These are phyloP conservation scores for Diaporthe sp. DNA, from an alignment of 2,329 filamentous ascomycete species.

Conservation along the genomic window DNA sequence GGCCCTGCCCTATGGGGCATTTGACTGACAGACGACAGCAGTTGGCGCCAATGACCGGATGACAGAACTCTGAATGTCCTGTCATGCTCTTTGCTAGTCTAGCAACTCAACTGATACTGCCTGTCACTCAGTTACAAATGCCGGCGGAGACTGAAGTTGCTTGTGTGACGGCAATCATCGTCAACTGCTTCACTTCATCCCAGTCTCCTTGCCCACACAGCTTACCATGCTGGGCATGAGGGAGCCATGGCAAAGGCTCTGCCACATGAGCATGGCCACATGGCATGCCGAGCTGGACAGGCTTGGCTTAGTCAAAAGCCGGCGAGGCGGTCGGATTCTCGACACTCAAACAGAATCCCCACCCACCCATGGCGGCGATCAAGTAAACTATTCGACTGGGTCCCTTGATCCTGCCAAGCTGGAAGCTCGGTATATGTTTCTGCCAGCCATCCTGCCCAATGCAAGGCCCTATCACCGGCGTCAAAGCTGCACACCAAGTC, in stretches of 20 bases:
- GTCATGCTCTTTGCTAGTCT: not conserved
- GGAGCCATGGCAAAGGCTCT: not conserved
- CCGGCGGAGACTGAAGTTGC: not conserved
- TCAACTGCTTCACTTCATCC: not conserved
- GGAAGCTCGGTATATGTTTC: conserved; percentile 32
- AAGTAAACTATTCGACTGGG: not conserved
- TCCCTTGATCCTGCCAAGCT: conserved; percentile 16
- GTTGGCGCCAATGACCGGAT: not conserved
- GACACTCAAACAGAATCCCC: conserved; percentile 18
- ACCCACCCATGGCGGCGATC: conserved; percentile 28
- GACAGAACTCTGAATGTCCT: not conserved
- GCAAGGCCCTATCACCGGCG: conserved; percentile 1
- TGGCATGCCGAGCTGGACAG: conserved; percentile 11
- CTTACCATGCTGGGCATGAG: not conserved
- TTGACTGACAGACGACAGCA: conserved; percentile 1
- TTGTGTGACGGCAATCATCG: not conserved
- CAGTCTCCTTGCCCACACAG: not conserved
- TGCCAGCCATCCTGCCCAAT: conserved; percentile 16
- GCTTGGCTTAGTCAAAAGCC: conserved; percentile 12
- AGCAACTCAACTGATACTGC: not conserved
- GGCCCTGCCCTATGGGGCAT: not conserved
- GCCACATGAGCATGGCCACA: conserved; percentile 10
- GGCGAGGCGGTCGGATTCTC: conserved; percentile 19
- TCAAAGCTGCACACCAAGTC: conserved; percentile 9
- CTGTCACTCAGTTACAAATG: not conserved